Base-by-base conservation (phyloP, 768 basidiomycete genomes). In the Psilocybe cyanescens region DNA sequence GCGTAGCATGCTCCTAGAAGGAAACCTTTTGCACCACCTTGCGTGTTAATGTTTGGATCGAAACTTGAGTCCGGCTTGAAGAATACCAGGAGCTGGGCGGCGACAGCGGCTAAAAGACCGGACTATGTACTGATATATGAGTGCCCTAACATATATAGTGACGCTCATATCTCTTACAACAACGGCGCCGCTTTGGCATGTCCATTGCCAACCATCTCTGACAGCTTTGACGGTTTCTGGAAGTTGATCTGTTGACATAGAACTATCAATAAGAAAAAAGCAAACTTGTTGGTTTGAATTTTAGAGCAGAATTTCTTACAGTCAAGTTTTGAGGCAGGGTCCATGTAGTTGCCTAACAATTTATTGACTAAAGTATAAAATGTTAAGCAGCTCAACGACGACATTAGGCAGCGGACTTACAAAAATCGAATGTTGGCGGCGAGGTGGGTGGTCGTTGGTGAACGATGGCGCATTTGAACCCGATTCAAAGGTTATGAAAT, bases 181-280 rank as follows among this genome's bases (percentile, higher is more conserved):
- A 24, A 66, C 65, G 9, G 65, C 65, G 44, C 56, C 65, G 41
- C 65, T 66, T n/a, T 59, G 49, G 35, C 59, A 61, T 16, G 65
- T 63, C 61, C 59, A 56, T 47, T 56, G 55, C 55, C 55, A 56
- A 11, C 55, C 55, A 2, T 45, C 44, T 30, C 55, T 46, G 24
- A 47, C 41, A 30, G 55, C 9, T 3, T 45, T 31, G 28, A 56
- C 55, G 29, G 55, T 46, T 30, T 56, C 45, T 1, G 55, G 55
- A 29, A 56, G 55, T 19, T 46, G 0, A 33, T 56, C 55, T 56
- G 44, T 5, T 0, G 9, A 35, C 0, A 35, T 2, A n/a, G 16
- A 9, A 33, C 0, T n/a, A 14, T 35, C 5, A n/a, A 16, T 5
- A 17, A 4, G 12, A n/a, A 0, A 12, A 51, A 28, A 35, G 6